Base-by-base conservation (phyloP, 2,329 filamentous ascomycete genomes). In the Scleromitrula shiraiana region DNA sequence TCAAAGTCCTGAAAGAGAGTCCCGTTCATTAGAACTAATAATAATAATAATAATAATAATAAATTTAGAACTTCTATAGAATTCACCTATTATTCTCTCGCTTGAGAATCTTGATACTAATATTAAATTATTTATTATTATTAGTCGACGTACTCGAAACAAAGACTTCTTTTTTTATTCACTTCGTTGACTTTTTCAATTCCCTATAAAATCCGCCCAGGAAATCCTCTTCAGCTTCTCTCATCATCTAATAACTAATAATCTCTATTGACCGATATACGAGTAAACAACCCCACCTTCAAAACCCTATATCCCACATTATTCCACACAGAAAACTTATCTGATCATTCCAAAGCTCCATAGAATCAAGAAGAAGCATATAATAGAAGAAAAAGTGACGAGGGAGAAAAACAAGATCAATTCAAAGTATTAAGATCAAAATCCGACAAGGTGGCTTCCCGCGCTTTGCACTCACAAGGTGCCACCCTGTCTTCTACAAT, bases 381-480 rank as follows among this genome's bases (percentile, higher is more conserved):
- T 29, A 24, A 14, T 9, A n/a, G 19, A 45, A 27, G 23, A 37
- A 44, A 41, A 42, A n/a, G n/a, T n/a, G n/a, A n/a, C n/a, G n/a
- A n/a, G n/a, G n/a, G n/a, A n/a, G n/a, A n/a, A n/a, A 35, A 35
- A 37, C 17, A 15, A 35, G 44, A 32, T 26, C 32, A 43, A 15
- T 41, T 38, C 41, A 22, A 17, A 46, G 44, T 24, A 41, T 36
- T 41, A 20, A n/a, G 37, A 35, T 33, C 50, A 39, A 57, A 49
- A 52, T 56, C 56, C 59, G 54, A 40, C 59, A 65, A 64, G 54
- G 61, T 65, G 62, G 62, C 60, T 63, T 61, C 59, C 58, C 56
- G 49, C 52, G 51, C 55, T 62, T 70, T 73, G 75, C 78, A 76
- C 76, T 78, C 77, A 63, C 72, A 74, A 66, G 77, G 77, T 79